A percentile compares a stretch with the other conserved stretches of the same genome.
These are phyloP conservation scores for Saccharomyces jurei DNA, from an alignment of 805 yeast species.

Conservation along the genomic window DNA sequence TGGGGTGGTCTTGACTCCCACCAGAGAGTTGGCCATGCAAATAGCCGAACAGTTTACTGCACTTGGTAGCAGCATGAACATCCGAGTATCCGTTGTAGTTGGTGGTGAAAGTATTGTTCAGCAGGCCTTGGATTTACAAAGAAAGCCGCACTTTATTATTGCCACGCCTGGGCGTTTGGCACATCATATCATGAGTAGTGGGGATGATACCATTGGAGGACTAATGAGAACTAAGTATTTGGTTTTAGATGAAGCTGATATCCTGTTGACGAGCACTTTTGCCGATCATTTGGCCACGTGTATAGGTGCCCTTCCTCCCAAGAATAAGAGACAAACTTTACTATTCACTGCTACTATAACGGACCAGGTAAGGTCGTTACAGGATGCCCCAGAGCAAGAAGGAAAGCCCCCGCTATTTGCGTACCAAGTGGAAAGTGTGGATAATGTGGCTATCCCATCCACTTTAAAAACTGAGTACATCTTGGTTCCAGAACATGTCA, in stretches of 20 bases:
- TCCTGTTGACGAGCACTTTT: constrained; percentile 76
- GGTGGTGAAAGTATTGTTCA: constrained; percentile 94
- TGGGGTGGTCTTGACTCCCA: constrained; percentile 85
- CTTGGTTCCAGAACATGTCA: constrained; percentile 78
- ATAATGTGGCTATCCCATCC: constrained; percentile 72
- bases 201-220: constrained; percentile 79
- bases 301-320: constrained; percentile 59
- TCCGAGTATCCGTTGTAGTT: constrained; percentile 73
- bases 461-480: constrained; percentile 59
- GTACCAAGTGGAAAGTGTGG: constrained; percentile 68
- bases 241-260: constrained; percentile 94
- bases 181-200: constrained; percentile 79
- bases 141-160: constrained; percentile 84
- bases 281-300: constrained; percentile 71
- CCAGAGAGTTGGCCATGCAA: constrained; percentile 89
- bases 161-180: constrained; percentile 98
- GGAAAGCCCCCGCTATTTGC: constrained; percentile 51
- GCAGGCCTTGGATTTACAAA: constrained; percentile 75
- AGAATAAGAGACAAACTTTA: constrained; percentile 74
- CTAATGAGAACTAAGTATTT: constrained; percentile 68
- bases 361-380: constrained; percentile 76
- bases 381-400: constrained; percentile 50
- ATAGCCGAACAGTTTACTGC: constrained; percentile 96
- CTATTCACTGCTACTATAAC: constrained; percentile 95
- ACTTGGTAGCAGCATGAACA: constrained; percentile 80